Percentiles rank a stretch among this genome's conserved stretches.
Evolutionary conservation across 2,329 filamentous ascomycete species (phyloP).

Genomic region (Diaporthe sp.): DNA sequence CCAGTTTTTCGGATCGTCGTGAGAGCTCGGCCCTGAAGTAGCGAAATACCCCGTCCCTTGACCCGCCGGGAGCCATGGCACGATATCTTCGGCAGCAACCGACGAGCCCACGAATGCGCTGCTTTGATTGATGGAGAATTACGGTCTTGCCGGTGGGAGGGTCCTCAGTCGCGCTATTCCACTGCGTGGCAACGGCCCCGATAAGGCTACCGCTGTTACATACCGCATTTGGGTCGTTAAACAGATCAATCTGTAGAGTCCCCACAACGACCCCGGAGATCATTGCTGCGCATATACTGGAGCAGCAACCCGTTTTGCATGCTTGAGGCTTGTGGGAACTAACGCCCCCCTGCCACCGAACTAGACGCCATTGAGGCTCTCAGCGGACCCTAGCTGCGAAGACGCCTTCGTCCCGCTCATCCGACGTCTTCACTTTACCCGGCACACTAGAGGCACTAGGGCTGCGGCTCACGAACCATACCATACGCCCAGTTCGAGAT

Average conservation of each 20-base stretch:
- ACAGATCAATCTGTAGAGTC: conserved; percentile 4
- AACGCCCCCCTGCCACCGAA: background rate
- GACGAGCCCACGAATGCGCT: conserved; percentile 14
- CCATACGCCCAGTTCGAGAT: background rate
- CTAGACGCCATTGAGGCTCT: conserved; percentile 30
- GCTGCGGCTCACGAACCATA: conserved; percentile 25
- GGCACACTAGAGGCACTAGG: conserved; percentile 14
- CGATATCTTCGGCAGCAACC: conserved; percentile 38
- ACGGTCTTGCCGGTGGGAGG: background rate
- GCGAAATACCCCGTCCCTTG: conserved; percentile 19
- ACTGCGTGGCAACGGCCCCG: background rate
- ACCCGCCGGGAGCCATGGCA: conserved; percentile 19
- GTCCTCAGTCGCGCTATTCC: conserved; percentile 25
- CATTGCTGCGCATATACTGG: conserved; percentile 12
- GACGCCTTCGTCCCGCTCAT: conserved; percentile 27
- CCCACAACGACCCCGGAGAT: conserved; percentile 23
- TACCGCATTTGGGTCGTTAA: conserved; percentile 27
- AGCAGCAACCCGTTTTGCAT: conserved; percentile 22
- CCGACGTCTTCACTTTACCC: conserved; percentile 24
- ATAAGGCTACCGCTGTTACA: conserved; percentile 35
- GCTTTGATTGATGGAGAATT: conserved; percentile 41
- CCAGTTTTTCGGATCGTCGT: background rate
- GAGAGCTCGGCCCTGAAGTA: conserved; percentile 17
- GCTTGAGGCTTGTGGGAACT: conserved; percentile 6
- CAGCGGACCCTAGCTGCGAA: conserved; percentile 20